Evolutionary conservation across 257 asterid species (phyloP).

Genomic region (Lycium ferocissimum): DNA sequence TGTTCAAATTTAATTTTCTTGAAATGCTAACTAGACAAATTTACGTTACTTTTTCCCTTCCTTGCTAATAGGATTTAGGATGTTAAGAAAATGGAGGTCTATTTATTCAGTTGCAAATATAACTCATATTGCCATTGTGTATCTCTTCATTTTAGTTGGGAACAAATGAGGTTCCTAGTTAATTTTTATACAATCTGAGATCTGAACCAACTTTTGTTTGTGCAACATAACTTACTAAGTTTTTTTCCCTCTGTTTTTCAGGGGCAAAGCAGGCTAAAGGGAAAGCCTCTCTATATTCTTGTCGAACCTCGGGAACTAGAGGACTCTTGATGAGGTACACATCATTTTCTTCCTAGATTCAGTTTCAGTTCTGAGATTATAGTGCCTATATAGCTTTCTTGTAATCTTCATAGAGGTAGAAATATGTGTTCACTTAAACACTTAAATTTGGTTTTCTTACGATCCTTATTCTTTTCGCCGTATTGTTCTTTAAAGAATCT

Average conservation of each 20-base stretch:
- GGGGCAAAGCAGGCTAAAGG: slow-evolving; percentile 70
- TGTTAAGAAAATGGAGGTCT: not conserved
- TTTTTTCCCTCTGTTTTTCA: slow-evolving; percentile 30
- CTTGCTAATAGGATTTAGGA: not conserved
- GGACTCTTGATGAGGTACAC: slow-evolving; percentile 35
- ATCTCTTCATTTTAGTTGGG: not conserved
- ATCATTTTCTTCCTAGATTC: not conserved
- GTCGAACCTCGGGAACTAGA: slow-evolving; percentile 72
- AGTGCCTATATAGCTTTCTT: not conserved
- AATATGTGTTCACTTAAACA: not conserved
- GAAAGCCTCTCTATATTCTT: slow-evolving; percentile 75
- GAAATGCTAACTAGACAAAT: not conserved
- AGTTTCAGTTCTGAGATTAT: not conserved
- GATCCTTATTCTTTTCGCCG: not conserved
- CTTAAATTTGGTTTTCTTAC: not conserved
- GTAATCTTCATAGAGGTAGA: not conserved
- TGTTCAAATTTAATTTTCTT: not conserved
- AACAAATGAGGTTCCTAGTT: not conserved
- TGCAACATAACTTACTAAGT: not conserved
- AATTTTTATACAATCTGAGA: not conserved
- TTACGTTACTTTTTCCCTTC: not conserved
- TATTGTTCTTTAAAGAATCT: not conserved
- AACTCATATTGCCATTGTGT: not conserved
- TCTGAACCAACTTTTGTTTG: not conserved
- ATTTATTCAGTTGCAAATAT: not conserved